A percentile compares a stretch with the other conserved stretches of the same genome.
phyloP scores from a whole-genome alignment of 2,329 filamentous ascomycete genomes.

The Podosphaera aphanis region DNA sequence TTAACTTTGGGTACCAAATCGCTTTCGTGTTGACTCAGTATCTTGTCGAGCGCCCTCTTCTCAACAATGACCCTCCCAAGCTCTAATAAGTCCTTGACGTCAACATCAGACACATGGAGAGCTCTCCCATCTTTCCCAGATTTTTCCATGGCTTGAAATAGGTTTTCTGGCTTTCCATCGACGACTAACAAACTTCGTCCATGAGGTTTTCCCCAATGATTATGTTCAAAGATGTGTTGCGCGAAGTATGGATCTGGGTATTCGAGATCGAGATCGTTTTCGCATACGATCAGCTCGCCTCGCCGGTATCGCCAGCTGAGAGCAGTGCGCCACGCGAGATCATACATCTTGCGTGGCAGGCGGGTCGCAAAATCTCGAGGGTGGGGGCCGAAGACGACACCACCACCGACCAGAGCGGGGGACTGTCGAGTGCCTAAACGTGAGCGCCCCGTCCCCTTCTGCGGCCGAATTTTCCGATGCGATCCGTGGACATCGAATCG shows the following conservation, averaged over 20 bases:
- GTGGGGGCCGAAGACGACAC: constrained; percentile 72
- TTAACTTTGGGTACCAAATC: constrained; percentile 24
- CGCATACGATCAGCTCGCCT: constrained; percentile 69
- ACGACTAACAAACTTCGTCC: constrained; percentile 62
- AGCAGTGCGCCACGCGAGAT: constrained; percentile 83
- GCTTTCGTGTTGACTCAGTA: constrained; percentile 50
- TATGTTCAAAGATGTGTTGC: constrained; percentile 41
- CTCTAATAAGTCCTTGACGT: constrained; percentile 85
- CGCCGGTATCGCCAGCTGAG: constrained; percentile 74
- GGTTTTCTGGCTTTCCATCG: constrained; percentile 29
- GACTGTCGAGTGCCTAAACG: constrained; percentile 63
- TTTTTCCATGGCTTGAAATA: constrained; percentile 43
- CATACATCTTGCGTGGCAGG: constrained; percentile 75
- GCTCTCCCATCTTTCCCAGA: constrained; percentile 44
- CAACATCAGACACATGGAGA: constrained; percentile 52
- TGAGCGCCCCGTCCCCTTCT: constrained; percentile 68
- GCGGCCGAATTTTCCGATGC: constrained; percentile 54
- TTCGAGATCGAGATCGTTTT: constrained; percentile 48
- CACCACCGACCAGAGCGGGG: constrained; percentile 63
- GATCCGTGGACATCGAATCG: constrained; percentile 68
- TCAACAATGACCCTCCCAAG: constrained; percentile 71
- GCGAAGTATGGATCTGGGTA: constrained; percentile 30
- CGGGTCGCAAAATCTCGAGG: constrained; percentile 74
- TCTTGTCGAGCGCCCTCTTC: constrained; percentile 49
- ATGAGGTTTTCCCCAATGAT: constrained; percentile 42